These are phyloP conservation scores for Pythium sp. DNA, from an alignment of 352 stramenopile species.

Conservation along the genomic window DNA sequence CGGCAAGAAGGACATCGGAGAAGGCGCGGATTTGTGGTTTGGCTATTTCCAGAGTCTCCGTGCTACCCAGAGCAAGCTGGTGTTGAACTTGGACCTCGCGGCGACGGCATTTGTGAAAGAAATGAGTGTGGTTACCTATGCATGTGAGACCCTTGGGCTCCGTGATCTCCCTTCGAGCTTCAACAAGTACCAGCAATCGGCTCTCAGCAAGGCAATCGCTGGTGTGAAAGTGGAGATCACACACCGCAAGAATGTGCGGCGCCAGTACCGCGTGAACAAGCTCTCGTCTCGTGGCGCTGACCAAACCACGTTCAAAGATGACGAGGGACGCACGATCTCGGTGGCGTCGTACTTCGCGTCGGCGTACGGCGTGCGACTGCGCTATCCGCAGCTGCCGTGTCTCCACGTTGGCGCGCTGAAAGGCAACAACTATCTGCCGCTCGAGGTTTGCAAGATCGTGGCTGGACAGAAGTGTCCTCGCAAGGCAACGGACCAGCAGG, in stretches of 20 bases:
- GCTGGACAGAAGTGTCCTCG: conserved; percentile 68
- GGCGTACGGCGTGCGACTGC: conserved; percentile 49
- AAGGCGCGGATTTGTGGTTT: conserved; percentile 66
- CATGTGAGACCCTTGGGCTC: conserved; percentile 31
- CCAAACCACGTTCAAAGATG: conserved; percentile 60
- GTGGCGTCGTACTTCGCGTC: conserved; percentile 60
- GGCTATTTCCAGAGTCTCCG: conserved; percentile 76
- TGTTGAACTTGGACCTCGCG: conserved; percentile 70
- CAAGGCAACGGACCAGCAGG: conserved; percentile 78
- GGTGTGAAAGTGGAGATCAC: conserved; percentile 68
- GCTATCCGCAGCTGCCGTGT: conserved; percentile 73
- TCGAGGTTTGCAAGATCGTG: conserved; percentile 79
- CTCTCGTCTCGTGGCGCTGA: conserved; percentile 41
- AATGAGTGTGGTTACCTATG: conserved; percentile 55
- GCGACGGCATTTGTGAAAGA: conserved; percentile 67
- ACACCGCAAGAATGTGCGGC: conserved; percentile 54
- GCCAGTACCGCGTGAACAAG: conserved; percentile 65
- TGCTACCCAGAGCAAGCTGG: conserved; percentile 57
- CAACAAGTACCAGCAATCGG: conserved; percentile 40
- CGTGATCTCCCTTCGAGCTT: conserved; percentile 30
- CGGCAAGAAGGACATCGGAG: conserved; percentile 47
- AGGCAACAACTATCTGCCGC: conserved; percentile 79
- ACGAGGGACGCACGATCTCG: conserved; percentile 41
- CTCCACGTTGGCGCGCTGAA: conserved; percentile 71
- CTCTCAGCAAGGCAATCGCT: conserved; percentile 51